These are phyloP conservation scores for Salix suchowensis DNA, from an alignment of 345 rosid species.

Conservation along the genomic window DNA sequence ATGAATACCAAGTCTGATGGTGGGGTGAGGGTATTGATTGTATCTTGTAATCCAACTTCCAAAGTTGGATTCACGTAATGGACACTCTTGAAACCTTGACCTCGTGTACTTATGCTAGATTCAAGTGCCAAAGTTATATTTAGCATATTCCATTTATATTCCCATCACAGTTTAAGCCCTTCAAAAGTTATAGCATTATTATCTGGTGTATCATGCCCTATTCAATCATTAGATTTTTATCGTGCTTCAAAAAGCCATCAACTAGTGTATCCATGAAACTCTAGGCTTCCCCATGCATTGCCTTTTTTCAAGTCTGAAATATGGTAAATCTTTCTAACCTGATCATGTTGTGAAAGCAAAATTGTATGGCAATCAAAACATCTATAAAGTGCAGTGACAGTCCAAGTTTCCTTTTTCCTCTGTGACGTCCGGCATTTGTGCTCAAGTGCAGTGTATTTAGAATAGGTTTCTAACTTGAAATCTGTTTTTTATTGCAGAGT, in stretches of 20 bases:
- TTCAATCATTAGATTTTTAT: not conserved
- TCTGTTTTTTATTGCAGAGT: conserved; percentile 48
- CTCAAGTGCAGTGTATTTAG: not conserved
- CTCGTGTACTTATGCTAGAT: not conserved
- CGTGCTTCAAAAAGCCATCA: not conserved
- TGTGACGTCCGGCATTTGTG: not conserved
- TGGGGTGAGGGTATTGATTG: not conserved
- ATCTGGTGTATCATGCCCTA: not conserved
- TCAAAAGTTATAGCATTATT: not conserved
- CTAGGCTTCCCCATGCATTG: not conserved
- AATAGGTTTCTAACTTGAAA: conserved; percentile 9
- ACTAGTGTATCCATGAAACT: not conserved
- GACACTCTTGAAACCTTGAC: not conserved
- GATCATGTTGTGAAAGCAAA: not conserved
- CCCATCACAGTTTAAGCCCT: not conserved
- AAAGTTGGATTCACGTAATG: not conserved
- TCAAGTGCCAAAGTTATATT: not conserved
- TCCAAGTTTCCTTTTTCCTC: not conserved
- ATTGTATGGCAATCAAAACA: not conserved
- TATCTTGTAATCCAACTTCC: not conserved
- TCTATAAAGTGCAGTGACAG: not conserved
- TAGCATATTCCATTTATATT: not conserved
- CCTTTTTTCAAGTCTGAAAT: not conserved
- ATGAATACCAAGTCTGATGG: not conserved
- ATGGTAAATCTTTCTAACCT: not conserved